Evolutionary conservation across 2,329 filamentous ascomycete species (phyloP), one percentile per base, ranked within the genome.

Genomic region (Elsinoe fawcettii): DNA sequence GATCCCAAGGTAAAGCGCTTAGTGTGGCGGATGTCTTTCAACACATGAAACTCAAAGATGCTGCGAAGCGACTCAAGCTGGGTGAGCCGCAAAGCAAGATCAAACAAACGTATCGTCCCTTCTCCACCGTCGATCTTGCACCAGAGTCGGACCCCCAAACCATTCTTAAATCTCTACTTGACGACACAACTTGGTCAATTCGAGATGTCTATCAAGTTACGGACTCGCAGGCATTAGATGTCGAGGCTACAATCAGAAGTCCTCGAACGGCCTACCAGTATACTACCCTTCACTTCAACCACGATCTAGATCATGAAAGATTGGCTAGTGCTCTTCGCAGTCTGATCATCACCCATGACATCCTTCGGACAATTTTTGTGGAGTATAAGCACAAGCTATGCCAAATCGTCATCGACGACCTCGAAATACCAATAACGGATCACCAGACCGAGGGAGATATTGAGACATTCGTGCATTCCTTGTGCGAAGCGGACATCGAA

Each of bases 201-300:
- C 73, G 9, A 68, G 62, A 63, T 37, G 58, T 60, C 2, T 25
- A 58, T 12, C 63, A 63, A 7, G 60, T 61, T 20, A 65, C 64
- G 9, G 61, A 66, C 54, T 60, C 61, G 2, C 64, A 66, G 47
- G 59, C 56, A 16, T 44, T 64, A 1, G 59, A 74, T 25, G 75
- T 86, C 39, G 74, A 73, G 59, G 82, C 76, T 18, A 86, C 83
- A 0, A 74, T 80, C 1, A 70, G 79, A 12, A 69, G 76, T 2
- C 83, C 83, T 2, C 77, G 83, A 1, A 85, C 80, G 64, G 85
- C 83, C 0, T 70, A 81, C 1, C 80, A 83, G 12, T 86, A 87
- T 64, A 82, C 83, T 59, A 74, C 84, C 59, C 80, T 87, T 67
- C 82, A 82, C 68, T 78, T 87, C 57, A 75, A 81, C 22, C 74